Evolutionary conservation across 2,329 filamentous ascomycete genomes (phyloP), one percentile per base, ranked within the genome.

Genomic region (Xylariales sp.): DNA sequence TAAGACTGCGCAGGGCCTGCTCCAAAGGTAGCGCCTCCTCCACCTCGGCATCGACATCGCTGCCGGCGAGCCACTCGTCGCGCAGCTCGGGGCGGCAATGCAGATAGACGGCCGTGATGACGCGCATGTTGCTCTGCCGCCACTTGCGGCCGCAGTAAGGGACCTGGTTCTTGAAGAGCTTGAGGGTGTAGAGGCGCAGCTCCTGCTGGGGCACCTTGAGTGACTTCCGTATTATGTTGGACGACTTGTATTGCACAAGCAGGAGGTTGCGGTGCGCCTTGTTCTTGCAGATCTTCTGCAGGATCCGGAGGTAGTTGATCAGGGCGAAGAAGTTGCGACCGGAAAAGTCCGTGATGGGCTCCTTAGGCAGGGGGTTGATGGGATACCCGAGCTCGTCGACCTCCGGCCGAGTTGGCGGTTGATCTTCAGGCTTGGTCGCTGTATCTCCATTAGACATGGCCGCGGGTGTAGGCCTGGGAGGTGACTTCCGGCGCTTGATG

Each of bases 81-180:
- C 91, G 78, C 33, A 98, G 73, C 61, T 97, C 91, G 0, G 91
- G 91, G 6, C 89, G 78, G 58, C 91, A 95, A 65, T 95, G 88
- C 36, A 98, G 73, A 63, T 96, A 98, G 1, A 98, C 88, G 3
- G 90, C 89, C 1, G 93, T 98, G 58, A 98, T 98, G 57, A 97
- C 90, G 42, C 91, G 86, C 93, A 98, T 98, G 64, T 98, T 97
- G 53, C 82, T 83, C 68, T 97, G 93, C 11, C 93, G 83, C 93
- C 93, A 98, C 68, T 98, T 98, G 31, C 93, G 84, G 16, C 93
- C 91, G 63, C 91, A 97, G 70, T 95, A 98, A 1, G 93, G 93
- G 4, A 98, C 93, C 64, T 98, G 93, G 46, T 89, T 93, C 65
- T 98, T 98, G 81, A 97, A 97, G 0, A 98, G 76, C 66, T 98